A percentile compares a stretch with the other conserved stretches of the same genome.
Conservation (phyloP, 1,284 basidiomycete species). For the Phylloboletellus chloephorus region DNA sequence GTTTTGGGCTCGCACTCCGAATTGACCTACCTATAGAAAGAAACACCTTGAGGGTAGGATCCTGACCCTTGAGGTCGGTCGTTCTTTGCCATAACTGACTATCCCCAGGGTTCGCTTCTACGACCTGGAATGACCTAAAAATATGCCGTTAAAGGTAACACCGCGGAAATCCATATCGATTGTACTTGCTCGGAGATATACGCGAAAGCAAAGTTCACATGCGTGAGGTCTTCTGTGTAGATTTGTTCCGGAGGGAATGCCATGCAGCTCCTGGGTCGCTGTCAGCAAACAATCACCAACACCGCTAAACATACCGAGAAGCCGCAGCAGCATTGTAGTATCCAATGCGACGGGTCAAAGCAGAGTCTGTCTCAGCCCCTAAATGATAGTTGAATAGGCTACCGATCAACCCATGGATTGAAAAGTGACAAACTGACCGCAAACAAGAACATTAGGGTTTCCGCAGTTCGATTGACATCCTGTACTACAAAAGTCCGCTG, state of each 20-base stretch:
- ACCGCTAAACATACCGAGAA: neutral
- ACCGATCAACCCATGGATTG: neutral
- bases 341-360: constrained; percentile 1
- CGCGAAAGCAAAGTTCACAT: constrained; percentile 2
- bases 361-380: constrained; percentile 2
- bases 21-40: constrained; percentile 1
- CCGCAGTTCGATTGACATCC: constrained; percentile 4
- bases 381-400: neutral
- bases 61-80: neutral
- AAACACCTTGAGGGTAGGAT: constrained; percentile 1
- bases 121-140: neutral
- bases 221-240: neutral
- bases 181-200: constrained; percentile 1
- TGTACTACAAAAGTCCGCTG: constrained; percentile 4
- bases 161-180: neutral
- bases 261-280: neutral
- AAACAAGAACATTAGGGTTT: neutral
- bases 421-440: neutral
- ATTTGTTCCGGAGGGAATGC: neutral
- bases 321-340: constrained; percentile 3
- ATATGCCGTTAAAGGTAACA: neutral
- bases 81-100: constrained; percentile 1
- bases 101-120: neutral
- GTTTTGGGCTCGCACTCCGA: neutral
- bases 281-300: neutral